These are phyloP conservation scores for Candida dubliniensis DNA, from an alignment of 1,139 yeast genomes.

Conservation along the genomic window DNA sequence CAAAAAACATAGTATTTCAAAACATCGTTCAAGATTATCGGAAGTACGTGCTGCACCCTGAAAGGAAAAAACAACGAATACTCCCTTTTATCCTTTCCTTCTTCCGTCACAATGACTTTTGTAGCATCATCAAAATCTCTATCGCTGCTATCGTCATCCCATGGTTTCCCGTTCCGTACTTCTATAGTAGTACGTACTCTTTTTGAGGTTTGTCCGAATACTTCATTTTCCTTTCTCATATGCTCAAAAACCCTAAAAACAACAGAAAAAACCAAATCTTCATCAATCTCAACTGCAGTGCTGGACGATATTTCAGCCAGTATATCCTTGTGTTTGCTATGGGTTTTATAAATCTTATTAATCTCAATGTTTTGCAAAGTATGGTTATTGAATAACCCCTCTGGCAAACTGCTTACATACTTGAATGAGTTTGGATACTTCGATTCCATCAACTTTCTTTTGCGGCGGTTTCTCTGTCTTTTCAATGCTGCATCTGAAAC, in stretches of 20 bases:
- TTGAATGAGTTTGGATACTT: slow-evolving; percentile 43
- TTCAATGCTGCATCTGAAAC: slow-evolving; percentile 36
- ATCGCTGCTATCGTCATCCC: slow-evolving; percentile 35
- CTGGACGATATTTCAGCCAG: slow-evolving; percentile 25
- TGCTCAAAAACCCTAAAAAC: slow-evolving; percentile 31
- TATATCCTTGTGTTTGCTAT: slow-evolving; percentile 19
- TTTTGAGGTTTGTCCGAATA: slow-evolving; percentile 5
- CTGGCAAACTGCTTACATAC: slow-evolving; percentile 37
- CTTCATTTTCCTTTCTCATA: slow-evolving; percentile 11
- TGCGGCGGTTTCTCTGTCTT: slow-evolving; percentile 34
- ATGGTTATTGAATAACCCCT: slow-evolving; percentile 35
- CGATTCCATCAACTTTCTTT: slow-evolving; percentile 32
- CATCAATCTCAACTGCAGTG: slow-evolving; percentile 37
- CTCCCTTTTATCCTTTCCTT: slow-evolving; percentile 17
- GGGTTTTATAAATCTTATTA: slow-evolving; percentile 22
- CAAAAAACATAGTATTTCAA: slow-evolving; percentile 54
- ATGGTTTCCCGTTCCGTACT: slow-evolving; percentile 45
- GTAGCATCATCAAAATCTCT: slow-evolving; percentile 50
- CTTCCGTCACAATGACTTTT: slow-evolving; percentile 29
- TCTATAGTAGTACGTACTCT: slow-evolving; percentile 29
- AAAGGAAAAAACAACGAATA: slow-evolving; percentile 41
- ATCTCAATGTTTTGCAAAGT: slow-evolving; percentile 35
- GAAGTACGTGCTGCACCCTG: slow-evolving; percentile 43
- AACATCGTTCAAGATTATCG: slow-evolving; percentile 27
- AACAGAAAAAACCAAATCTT: slow-evolving; percentile 41